Base-by-base conservation (phyloP, 257 asterid species). In the Salvia splendens region DNA sequence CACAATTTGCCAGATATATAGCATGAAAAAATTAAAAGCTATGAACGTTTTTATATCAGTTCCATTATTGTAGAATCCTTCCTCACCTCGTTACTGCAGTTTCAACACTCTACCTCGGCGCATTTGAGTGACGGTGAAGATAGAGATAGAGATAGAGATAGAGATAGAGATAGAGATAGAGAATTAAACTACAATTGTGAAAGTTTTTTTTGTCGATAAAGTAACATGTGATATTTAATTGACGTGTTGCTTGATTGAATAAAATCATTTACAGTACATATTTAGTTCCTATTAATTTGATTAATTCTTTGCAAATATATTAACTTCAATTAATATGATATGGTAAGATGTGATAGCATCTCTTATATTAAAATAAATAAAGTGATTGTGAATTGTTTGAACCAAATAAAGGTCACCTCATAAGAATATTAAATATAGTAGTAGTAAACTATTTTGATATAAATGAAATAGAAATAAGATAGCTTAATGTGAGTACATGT, bases 21-120 rank as follows among this genome's bases (percentile, higher is more conserved):
- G 12, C 17, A 51, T 9, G 9, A 40, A 4, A 57, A 58, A 32
- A 28, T 5, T 4, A 51, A 54, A 42, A 62, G 2, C 32, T 12
- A 41, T 10, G 12, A 72, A 70, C n/a, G 67, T 20, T 11, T 0
- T 14, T 17, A 16, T 10, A 14, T 46, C 33, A 20, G 12, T 53
- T 4, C 72, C 15, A 40, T 32, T 32, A 35, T 16, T 67, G 60
- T 12, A 63, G 48, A 66, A 67, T 61, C 71, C 73, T 60, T 55
- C 33, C 67, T 68, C 65, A 81, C 86, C 83, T 75, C 20, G 70
- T 65, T 65, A 78, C 63, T 62, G 67, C 81, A 61, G 61, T 70
- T 54, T 24, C 73, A 53, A 40, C n/a, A 28, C 82, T 41, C 52
- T 32, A 42, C 4, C 50, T 55, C 74, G 59, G 58, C 55, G 75